phyloP scores from a whole-genome alignment of 371 early-diverging fungal species.

The Mortierella sp. region DNA sequence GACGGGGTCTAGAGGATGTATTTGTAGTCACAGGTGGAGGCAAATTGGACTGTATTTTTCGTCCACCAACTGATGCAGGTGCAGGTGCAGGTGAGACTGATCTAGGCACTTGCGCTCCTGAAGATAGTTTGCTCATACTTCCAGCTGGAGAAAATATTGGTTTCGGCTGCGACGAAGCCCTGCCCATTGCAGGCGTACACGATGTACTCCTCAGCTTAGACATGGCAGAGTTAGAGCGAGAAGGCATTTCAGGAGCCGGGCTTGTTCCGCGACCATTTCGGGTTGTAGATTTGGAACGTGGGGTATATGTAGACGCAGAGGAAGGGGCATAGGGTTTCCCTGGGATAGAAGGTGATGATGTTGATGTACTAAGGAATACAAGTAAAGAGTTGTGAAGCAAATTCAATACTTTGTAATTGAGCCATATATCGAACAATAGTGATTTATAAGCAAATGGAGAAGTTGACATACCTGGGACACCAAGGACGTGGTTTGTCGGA shows the following conservation, averaged over 20 bases:
- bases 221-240: constrained; percentile 14
- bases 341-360: constrained; percentile 51
- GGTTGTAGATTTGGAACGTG: constrained; percentile 28
- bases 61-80: constrained; percentile 3
- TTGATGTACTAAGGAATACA: constrained; percentile 30
- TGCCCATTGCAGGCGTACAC: constrained; percentile 30
- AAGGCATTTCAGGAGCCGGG: constrained; percentile 14
- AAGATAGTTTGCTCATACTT: constrained; percentile 31
- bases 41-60: constrained; percentile 17
- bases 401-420: neutral
- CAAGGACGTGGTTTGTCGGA: constrained; percentile 55
- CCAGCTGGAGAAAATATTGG: constrained; percentile 46
- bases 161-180: constrained; percentile 10
- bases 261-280: constrained; percentile 24
- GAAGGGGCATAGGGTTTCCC: constrained; percentile 45
- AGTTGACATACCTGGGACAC: constrained; percentile 47
- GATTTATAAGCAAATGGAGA: neutral
- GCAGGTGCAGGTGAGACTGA: constrained; percentile 17
- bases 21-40: constrained; percentile 29
- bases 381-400: neutral
- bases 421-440: neutral
- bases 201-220: constrained; percentile 30
- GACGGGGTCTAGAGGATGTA: constrained; percentile 9
- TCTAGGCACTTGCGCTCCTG: constrained; percentile 16
- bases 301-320: constrained; percentile 30